These are phyloP conservation scores for Ceratocystis harringtonii DNA, from an alignment of 2,329 filamentous ascomycete species.

Conservation along the genomic window DNA sequence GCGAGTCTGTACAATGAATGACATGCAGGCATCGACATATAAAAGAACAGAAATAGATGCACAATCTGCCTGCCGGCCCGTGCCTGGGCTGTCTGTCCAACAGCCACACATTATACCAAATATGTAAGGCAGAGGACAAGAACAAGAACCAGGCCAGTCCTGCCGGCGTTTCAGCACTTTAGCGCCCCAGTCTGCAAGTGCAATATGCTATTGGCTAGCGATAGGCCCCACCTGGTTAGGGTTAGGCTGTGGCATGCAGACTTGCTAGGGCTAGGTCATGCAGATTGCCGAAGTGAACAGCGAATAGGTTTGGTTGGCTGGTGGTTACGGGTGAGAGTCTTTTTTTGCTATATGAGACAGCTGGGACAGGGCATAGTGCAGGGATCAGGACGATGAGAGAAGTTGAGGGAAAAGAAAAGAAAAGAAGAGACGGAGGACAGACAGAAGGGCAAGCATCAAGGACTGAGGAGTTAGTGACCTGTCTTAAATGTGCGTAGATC, in stretches of 20 bases:
- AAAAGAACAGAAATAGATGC: no score
- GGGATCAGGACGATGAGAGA: no score
- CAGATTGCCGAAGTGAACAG: background rate
- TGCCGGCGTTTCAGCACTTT: background rate
- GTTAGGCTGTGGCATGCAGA: background rate
- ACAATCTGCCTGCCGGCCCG: no score
- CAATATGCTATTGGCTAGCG: conserved; percentile 1
- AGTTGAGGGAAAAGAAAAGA: background rate
- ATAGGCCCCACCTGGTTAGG: background rate
- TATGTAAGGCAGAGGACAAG: background rate
- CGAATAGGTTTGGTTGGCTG: background rate
- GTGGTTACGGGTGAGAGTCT: background rate
- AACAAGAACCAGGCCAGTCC: background rate
- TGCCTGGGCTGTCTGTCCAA: no score
- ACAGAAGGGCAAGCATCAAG: background rate
- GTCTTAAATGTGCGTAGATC: no score
- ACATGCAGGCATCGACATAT: no score
- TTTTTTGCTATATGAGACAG: no score
- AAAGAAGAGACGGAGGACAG: background rate
- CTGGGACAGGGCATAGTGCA: no score
- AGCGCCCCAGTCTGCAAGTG: no score
- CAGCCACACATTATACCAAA: no score
- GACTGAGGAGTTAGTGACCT: no score
- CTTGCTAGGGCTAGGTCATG: background rate
- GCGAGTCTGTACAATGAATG: no score